Conservation (phyloP, 495 filamentous ascomycete genomes). For the Hypoxylon fragiforme region DNA sequence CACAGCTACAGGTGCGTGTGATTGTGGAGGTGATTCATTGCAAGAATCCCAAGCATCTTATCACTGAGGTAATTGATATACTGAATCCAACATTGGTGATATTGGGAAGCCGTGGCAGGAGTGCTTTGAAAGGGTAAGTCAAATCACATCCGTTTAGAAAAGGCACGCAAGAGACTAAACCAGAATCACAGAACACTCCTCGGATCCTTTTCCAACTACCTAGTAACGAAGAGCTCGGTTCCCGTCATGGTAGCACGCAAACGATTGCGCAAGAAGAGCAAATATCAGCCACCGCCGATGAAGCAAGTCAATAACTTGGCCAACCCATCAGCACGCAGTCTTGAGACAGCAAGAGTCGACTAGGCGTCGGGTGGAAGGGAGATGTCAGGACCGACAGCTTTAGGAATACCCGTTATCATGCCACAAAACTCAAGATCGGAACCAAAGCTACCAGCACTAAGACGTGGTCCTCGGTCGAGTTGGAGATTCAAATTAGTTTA, state of each 20-base stretch:
- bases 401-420: no score
- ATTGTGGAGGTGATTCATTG: conserved; percentile 97
- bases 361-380: conserved; percentile 36
- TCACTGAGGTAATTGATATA: conserved; percentile 89
- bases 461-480: background rate
- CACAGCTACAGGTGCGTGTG: conserved; percentile 83
- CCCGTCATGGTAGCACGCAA: conserved; percentile 92
- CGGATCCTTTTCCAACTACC: conserved; percentile 94
- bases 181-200: conserved; percentile 54
- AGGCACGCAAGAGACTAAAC: conserved; percentile 3
- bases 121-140: conserved; percentile 88
- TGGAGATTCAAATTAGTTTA: background rate
- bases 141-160: background rate
- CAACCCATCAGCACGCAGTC: conserved; percentile 62
- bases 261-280: conserved; percentile 73
- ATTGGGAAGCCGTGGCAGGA: conserved; percentile 84
- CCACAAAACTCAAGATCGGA: background rate
- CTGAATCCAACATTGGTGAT: conserved; percentile 92
- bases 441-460: no score
- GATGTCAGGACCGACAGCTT: background rate
- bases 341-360: conserved; percentile 68
- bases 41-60: conserved; percentile 87
- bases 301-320: conserved; percentile 74
- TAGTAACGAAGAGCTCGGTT: conserved; percentile 94
- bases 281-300: conserved; percentile 62